phyloP scores from a whole-genome alignment of 306 rosid species.

The Rosa persica region DNA sequence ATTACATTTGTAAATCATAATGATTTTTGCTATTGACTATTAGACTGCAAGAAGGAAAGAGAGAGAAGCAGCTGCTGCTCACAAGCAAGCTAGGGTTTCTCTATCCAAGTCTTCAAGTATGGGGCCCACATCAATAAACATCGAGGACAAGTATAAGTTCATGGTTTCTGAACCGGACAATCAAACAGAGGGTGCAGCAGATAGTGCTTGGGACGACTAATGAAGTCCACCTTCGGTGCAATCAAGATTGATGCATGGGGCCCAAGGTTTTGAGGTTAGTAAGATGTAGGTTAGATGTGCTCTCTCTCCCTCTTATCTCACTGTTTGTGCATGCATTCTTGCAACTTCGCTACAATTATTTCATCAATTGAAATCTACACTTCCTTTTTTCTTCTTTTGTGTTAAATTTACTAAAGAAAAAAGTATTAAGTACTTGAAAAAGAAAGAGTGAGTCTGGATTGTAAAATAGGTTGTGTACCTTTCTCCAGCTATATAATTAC shows the following conservation, averaged over 20 bases:
- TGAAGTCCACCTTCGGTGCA: slow-evolving; percentile 19
- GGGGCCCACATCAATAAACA: slow-evolving; percentile 56
- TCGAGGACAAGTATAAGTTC: slow-evolving; percentile 78
- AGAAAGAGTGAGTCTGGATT: background rate
- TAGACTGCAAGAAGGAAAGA: slow-evolving; percentile 91
- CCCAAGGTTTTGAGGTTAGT: slow-evolving; percentile 31
- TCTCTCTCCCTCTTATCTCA: background rate
- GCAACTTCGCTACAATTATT: background rate
- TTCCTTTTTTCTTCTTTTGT: background rate
- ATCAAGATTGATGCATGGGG: slow-evolving; percentile 27
- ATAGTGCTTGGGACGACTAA: slow-evolving; percentile 88
- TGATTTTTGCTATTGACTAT: slow-evolving; percentile 23
- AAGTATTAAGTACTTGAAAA: no score
- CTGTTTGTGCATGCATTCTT: background rate
- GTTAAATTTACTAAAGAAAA: background rate
- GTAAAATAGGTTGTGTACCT: background rate
- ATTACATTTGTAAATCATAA: background rate
- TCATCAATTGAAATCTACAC: background rate
- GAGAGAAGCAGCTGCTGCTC: slow-evolving; percentile 83
- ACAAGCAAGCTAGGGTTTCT: slow-evolving; percentile 65
- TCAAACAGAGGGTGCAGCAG: slow-evolving; percentile 73
- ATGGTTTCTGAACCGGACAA: slow-evolving; percentile 55
- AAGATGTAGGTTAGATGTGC: slow-evolving; percentile 4
- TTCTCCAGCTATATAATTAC: background rate
- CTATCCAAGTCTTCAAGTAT: slow-evolving; percentile 45